Evolutionary conservation across 1,139 yeast species (phyloP).

Genomic region (Diutina sp.): DNA sequence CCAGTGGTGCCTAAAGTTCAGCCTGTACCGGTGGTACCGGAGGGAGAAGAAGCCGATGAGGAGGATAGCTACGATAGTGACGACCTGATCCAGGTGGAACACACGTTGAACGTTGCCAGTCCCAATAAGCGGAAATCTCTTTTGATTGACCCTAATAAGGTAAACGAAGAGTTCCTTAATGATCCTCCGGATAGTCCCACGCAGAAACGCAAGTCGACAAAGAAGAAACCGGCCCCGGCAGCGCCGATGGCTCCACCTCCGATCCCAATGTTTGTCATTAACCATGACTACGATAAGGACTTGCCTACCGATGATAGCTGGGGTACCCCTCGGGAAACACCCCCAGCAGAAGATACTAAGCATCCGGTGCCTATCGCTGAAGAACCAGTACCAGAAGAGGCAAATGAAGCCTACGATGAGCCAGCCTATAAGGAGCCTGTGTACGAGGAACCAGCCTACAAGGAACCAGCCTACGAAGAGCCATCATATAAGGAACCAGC

Average conservation of each 20-base stretch:
- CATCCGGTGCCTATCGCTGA: not conserved
- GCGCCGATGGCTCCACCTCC: not conserved
- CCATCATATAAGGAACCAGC: not conserved
- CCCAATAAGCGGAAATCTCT: not conserved
- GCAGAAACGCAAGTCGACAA: not conserved
- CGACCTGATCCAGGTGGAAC: conserved; percentile 1
- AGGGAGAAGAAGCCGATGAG: not conserved
- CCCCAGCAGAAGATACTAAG: not conserved
- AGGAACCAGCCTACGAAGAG: not conserved
- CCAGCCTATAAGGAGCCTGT: no score
- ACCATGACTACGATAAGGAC: not conserved
- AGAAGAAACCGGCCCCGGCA: not conserved
- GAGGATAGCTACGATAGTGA: not conserved
- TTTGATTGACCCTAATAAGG: not conserved
- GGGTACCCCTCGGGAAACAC: not conserved
- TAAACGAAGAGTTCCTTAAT: not conserved
- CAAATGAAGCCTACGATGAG: no score
- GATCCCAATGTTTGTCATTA: not conserved
- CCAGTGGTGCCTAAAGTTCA: not conserved
- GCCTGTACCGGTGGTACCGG: not conserved
- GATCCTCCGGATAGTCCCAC: not conserved
- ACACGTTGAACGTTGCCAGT: not conserved
- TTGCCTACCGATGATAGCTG: not conserved
- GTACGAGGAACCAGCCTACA: not conserved
- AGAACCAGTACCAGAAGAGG: not conserved